Evolutionary conservation across 2,329 filamentous ascomycete genomes (phyloP), one percentile per base, ranked within the genome.

Genomic region (Pseudogymnoascus verrucosus): DNA sequence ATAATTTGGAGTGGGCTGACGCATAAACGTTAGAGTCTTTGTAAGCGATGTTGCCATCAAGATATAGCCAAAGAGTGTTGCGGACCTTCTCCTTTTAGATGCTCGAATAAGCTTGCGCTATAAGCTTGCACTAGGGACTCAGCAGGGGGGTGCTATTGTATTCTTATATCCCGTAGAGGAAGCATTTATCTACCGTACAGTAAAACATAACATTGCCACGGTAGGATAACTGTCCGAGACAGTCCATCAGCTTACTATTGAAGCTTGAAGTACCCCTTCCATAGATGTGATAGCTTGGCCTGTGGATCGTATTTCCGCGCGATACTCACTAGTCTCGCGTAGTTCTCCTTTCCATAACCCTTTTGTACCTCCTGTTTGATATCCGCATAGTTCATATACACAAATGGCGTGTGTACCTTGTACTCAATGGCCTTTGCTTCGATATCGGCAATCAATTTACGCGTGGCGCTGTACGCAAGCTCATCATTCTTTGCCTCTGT

Each of bases 381-480:
- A 7, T 74, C 73, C 0, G 78, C 79, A 64, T 82, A 81, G 67
- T 82, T 81, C 31, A 78, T 72, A 68, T 81, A 80, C 11, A 63
- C 39, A 57, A 57, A 68, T 21, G 19, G 34, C 40, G 64, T 47
- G n/a, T 61, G 57, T 8, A 66, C 28, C 36, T 39, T 39, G 36
- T 39, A 39, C 10, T 61, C 63, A 14, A 19, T 14, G 26, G 26
- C 31, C n/a, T 44, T 28, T 14, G 19, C 39, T n/a, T 39, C 14
- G 36, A 39, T 39, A 16, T 39, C 36, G 36, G 36, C 36, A 6
- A 39, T n/a, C 36, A 39, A n/a, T 39, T 39, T 39, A n/a, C 36
- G 36, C 36, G 36, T 39, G 44, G 23, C 28, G 40, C 14, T 10
- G 40, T 26, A 16, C 16, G 19, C 44, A 28, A 54, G 44, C 19